These are phyloP conservation scores for Trichoderma endophyticum DNA, from an alignment of 2,329 filamentous ascomycete species.

Conservation along the genomic window DNA sequence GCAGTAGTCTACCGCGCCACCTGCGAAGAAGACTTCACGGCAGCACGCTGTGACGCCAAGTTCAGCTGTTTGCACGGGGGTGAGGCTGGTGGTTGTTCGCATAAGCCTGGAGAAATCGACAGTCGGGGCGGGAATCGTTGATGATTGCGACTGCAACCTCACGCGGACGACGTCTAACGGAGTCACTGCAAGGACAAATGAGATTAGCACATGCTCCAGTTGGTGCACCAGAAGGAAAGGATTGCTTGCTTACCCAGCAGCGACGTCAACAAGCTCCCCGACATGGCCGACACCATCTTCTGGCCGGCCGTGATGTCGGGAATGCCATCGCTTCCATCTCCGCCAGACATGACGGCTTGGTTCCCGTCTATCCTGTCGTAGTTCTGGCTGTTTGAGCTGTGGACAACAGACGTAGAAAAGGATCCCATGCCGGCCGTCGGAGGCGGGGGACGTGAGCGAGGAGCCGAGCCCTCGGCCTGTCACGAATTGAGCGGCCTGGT, in stretches of 20 bases:
- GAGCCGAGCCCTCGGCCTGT: conserved; percentile 11
- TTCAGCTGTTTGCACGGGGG: conserved; percentile 70
- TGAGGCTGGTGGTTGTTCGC: conserved; percentile 55
- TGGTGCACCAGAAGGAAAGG: background rate
- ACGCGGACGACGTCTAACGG: conserved; percentile 96
- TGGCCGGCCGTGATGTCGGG: conserved; percentile 75
- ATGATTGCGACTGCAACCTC: conserved; percentile 79
- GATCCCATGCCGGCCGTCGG: conserved; percentile 20
- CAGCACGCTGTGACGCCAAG: conserved; percentile 93
- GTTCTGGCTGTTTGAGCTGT: conserved; percentile 25
- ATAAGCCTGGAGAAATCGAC: conserved; percentile 56
- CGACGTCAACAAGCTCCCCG: conserved; percentile 85
- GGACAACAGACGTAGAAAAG: conserved; percentile 7
- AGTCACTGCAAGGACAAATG: conserved; percentile 59
- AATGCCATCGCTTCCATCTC: conserved; percentile 34
- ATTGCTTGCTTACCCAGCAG: conserved; percentile 64
- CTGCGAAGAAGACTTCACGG: conserved; percentile 94
- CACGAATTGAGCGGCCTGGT: background rate
- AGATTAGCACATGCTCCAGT: background rate
- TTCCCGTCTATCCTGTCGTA: conserved; percentile 31
- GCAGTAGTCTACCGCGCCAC: conserved; percentile 78
- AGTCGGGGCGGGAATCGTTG: conserved; percentile 41
- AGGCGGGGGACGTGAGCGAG: conserved; percentile 13
- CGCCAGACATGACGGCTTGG: conserved; percentile 29
- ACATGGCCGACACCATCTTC: conserved; percentile 92